Conservation (phyloP, 2,329 filamentous ascomycete genomes). For the Exophiala sp. region DNA sequence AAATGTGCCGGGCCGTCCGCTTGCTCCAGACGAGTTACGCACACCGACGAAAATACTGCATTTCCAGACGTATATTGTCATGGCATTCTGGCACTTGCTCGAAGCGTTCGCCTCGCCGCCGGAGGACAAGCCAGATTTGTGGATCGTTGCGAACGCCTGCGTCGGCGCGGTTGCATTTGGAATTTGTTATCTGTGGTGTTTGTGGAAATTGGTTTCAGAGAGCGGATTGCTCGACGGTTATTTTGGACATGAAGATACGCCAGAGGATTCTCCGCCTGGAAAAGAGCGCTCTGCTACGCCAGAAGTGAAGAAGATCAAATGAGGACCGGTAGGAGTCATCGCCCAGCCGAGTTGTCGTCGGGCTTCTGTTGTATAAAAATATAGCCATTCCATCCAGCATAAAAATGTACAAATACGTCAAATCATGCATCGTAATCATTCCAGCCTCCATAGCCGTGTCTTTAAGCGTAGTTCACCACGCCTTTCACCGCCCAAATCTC, state of each 20-base stretch:
- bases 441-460: background rate
- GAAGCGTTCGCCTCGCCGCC: slow-evolving; percentile 69
- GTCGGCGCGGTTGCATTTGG: slow-evolving; percentile 81
- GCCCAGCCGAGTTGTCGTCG: no score
- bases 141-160: slow-evolving; percentile 87
- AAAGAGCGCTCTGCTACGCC: slow-evolving; percentile 4
- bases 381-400: background rate
- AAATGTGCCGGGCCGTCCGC: slow-evolving; percentile 24
- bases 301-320: slow-evolving; percentile 10
- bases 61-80: slow-evolving; percentile 68
- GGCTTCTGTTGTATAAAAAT: background rate
- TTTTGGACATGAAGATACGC: slow-evolving; percentile 8
- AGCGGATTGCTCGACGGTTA: slow-evolving; percentile 26
- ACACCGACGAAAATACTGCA: slow-evolving; percentile 65
- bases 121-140: slow-evolving; percentile 78
- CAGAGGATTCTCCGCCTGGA: background rate
- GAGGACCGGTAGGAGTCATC: background rate
- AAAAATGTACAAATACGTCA: background rate
- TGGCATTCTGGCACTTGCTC: slow-evolving; percentile 76
- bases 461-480: slow-evolving; percentile 52
- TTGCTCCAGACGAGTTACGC: slow-evolving; percentile 22
- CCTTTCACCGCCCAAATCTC: slow-evolving; percentile 76
- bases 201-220: slow-evolving; percentile 56
- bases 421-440: background rate
- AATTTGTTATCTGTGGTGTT: slow-evolving; percentile 87